A percentile compares a stretch with the other conserved stretches of the same genome.
Evolutionary conservation across 805 yeast genomes (phyloP).

Genomic region (Sugiyamaella lignohabitans): DNA sequence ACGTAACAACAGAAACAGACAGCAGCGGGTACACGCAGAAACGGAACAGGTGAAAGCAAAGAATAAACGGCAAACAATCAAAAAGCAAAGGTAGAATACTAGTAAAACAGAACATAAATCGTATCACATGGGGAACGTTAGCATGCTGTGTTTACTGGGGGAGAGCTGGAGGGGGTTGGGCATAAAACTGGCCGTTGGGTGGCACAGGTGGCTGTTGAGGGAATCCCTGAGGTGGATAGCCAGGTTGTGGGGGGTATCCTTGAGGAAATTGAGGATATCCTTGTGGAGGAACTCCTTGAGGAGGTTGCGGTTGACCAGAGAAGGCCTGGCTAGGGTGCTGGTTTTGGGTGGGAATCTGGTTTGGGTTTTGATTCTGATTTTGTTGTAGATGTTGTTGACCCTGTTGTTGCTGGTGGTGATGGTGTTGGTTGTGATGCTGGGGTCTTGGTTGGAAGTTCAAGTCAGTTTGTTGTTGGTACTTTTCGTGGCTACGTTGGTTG

Average conservation of each 20-base stretch:
- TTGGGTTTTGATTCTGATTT: conserved; percentile 4
- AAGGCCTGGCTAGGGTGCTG: conserved; percentile 6
- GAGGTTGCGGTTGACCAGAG: conserved; percentile 5
- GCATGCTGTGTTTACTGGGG: conserved; percentile 9
- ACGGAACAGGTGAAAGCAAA: too few relatives aligned
- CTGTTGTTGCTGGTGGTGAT: conserved; percentile 14
- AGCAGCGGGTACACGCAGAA: too few relatives aligned
- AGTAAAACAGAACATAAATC: too few relatives aligned
- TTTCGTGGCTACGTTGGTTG: conserved; percentile 4
- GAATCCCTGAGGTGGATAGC: conserved; percentile 13
- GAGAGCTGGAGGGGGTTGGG: conserved; percentile 12
- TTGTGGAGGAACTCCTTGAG: conserved; percentile 3
- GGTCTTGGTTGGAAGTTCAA: background rate
- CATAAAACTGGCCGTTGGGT: conserved; percentile 13
- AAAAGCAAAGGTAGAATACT: too few relatives aligned
- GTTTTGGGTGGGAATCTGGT: too few relatives aligned
- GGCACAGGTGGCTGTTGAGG: conserved; percentile 9
- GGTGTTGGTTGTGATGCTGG: conserved; percentile 12
- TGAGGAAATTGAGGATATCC: conserved; percentile 5
- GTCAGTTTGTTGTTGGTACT: conserved; percentile 2
- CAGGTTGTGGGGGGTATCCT: conserved; percentile 12
- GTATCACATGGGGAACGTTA: too few relatives aligned
- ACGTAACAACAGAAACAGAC: too few relatives aligned
- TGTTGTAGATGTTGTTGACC: conserved; percentile 16
- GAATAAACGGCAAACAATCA: too few relatives aligned